phyloP scores from a whole-genome alignment of 495 filamentous ascomycete genomes.

The Aspergillus homomorphus region DNA sequence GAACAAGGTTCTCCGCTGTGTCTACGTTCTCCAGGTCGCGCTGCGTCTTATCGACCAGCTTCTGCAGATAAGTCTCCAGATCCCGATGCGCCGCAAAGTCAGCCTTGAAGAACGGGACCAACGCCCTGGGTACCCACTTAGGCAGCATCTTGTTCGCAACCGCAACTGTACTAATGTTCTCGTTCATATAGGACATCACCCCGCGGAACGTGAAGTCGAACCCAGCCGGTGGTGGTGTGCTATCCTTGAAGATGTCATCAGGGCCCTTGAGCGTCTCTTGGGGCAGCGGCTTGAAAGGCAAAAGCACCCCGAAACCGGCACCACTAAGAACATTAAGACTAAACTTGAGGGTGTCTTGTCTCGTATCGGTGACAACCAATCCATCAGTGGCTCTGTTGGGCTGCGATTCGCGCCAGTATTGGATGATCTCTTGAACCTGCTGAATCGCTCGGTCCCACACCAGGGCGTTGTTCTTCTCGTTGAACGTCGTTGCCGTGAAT shows the following conservation, averaged over 20 bases:
- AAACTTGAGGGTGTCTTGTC: conserved; percentile 40
- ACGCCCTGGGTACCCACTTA: conserved; percentile 14
- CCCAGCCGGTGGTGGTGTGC: conserved; percentile 12
- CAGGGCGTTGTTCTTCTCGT: conserved; percentile 44
- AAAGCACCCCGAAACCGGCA: conserved; percentile 40
- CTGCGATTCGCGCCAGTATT: conserved; percentile 31
- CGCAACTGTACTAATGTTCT: conserved; percentile 9
- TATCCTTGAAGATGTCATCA: conserved; percentile 19
- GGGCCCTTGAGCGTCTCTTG: conserved; percentile 1
- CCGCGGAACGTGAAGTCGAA: conserved; percentile 22
- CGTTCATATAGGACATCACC: conserved; percentile 18
- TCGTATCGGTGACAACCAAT: conserved; percentile 10
- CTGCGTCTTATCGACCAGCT: conserved; percentile 11
- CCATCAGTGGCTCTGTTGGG: not conserved
- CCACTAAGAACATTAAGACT: conserved; percentile 44
- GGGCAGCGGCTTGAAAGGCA: conserved; percentile 16
- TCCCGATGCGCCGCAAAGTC: conserved; percentile 20
- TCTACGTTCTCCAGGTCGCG: not conserved
- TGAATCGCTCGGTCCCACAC: conserved; percentile 42
- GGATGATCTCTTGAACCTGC: conserved; percentile 29
- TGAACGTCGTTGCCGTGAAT: conserved; percentile 39
- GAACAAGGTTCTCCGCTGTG: conserved; percentile 25
- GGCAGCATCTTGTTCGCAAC: conserved; percentile 17
- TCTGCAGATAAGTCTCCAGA: conserved; percentile 14
- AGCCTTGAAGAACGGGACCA: conserved; percentile 19